phyloP scores from a whole-genome alignment of 2,329 filamentous ascomycete species.

The Paraconiothyrium brasiliense region DNA sequence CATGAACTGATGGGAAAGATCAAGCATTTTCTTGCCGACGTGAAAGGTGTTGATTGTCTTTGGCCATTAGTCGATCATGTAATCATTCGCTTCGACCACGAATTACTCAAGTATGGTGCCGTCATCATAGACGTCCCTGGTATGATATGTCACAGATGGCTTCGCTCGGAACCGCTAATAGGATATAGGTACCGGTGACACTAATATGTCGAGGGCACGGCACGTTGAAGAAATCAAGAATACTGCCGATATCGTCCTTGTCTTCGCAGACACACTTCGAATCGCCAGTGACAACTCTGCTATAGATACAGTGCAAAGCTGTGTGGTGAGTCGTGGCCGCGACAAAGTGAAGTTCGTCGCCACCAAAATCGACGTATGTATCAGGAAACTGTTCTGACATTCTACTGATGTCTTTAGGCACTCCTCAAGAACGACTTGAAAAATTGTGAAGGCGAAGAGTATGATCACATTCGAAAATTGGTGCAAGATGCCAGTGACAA shows the following conservation, averaged over 20 bases:
- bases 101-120: conserved; percentile 23
- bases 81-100: conserved; percentile 24
- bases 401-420: conserved; percentile 3
- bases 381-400: background rate
- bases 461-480: conserved; percentile 18
- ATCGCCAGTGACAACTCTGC: conserved; percentile 28
- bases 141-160: conserved; percentile 13
- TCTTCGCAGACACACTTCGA: conserved; percentile 31
- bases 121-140: conserved; percentile 36
- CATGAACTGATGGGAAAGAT: conserved; percentile 24
- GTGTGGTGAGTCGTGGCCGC: conserved; percentile 22
- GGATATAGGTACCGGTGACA: conserved; percentile 31
- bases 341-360: conserved; percentile 31
- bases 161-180: background rate
- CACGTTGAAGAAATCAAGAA: conserved; percentile 32
- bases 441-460: conserved; percentile 19
- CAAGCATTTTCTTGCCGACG: conserved; percentile 28
- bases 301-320: conserved; percentile 26
- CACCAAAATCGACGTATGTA: conserved; percentile 39
- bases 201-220: conserved; percentile 25
- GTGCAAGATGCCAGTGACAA: conserved; percentile 9
- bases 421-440: conserved; percentile 20
- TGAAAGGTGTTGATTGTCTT: conserved; percentile 23
- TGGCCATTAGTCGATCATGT: conserved; percentile 36
- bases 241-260: conserved; percentile 30